Conservation (phyloP, 2,329 filamentous ascomycete genomes). For the Coniochaeta sp. region DNA sequence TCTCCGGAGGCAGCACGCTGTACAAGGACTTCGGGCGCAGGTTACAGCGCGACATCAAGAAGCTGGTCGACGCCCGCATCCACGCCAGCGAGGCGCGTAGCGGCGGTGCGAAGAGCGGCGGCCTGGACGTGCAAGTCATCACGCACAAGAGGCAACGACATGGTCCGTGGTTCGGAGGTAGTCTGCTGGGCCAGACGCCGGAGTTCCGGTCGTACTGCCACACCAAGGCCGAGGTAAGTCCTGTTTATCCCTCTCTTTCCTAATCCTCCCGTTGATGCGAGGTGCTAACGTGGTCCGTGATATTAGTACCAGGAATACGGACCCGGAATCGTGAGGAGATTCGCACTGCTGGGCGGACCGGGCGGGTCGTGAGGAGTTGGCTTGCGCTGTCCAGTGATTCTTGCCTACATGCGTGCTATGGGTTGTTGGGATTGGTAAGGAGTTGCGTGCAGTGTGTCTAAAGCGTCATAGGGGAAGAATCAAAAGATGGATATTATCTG, state of each 20-base stretch:
- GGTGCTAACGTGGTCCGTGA: conserved; percentile 14
- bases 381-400: background rate
- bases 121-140: conserved; percentile 93
- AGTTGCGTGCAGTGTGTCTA: background rate
- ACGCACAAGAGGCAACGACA: conserved; percentile 96
- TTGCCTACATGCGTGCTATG: background rate
- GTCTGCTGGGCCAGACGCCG: conserved; percentile 90
- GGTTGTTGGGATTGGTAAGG: background rate
- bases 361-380: conserved; percentile 63
- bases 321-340: conserved; percentile 89
- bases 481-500: background rate
- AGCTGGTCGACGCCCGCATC: conserved; percentile 89
- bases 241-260: background rate
- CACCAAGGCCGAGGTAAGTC: conserved; percentile 67
- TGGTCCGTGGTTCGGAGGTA: conserved; percentile 97
- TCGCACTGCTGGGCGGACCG: conserved; percentile 86
- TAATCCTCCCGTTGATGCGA: background rate
- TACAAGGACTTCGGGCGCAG: conserved; percentile 98
- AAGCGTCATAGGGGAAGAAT: background rate
- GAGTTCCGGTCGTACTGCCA: conserved; percentile 99
- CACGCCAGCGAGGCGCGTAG: conserved; percentile 86
- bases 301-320: conserved; percentile 92
- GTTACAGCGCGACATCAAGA: conserved; percentile 94
- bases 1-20: conserved; percentile 92
- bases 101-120: conserved; percentile 86